Evolutionary conservation across 2,329 filamentous ascomycete species (phyloP), one percentile per base, ranked within the genome.

Genomic region (Alternaria consortialis): DNA sequence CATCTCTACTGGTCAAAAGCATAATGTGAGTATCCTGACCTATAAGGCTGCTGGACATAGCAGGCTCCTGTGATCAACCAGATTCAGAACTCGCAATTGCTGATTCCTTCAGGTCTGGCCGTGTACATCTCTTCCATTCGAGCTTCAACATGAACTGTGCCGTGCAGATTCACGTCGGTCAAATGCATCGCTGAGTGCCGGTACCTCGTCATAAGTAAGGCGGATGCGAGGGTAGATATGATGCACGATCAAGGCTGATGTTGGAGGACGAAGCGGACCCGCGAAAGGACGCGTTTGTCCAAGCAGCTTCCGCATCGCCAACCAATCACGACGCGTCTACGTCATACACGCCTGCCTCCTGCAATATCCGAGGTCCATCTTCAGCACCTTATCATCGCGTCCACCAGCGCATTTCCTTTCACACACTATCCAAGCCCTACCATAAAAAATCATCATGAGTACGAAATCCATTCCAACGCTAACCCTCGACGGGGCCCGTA

Each of bases 401-500:
- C 23, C 29, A 34, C 27, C 42, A 29, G 31, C 32, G 20, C 32
- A 2, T 23, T 46, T 4, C 40, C 5, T 13, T 9, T 25, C 15
- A 3, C 23, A 34, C 27, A 25, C 17, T 31, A 9, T 32, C 15
- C 13, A 50, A 23, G 25, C 6, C 12, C 17, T 15, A 34, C n/a
- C 15, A 36, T 11, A 13, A 43, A 59, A 25, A 36, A 13, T 5
- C 42, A 58, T 7, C 27, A 77, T 77, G 83, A 68, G 73, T 6
- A 78, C 72, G 2, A 76, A 74, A 39, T 53, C 63, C 7, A 53
- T 70, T 20, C 72, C 76, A 17, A 70, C 71, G 3, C 69, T 80
- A 39, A 79, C 77, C 29, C 74, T 78, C 51, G 60, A 71, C 3
- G 78, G 78, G 20, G 79, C 79, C 48, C 75, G 74, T 60, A 70